Conservation (phyloP, 192 early-diverging fungal species). For the Coemansia sp. region DNA sequence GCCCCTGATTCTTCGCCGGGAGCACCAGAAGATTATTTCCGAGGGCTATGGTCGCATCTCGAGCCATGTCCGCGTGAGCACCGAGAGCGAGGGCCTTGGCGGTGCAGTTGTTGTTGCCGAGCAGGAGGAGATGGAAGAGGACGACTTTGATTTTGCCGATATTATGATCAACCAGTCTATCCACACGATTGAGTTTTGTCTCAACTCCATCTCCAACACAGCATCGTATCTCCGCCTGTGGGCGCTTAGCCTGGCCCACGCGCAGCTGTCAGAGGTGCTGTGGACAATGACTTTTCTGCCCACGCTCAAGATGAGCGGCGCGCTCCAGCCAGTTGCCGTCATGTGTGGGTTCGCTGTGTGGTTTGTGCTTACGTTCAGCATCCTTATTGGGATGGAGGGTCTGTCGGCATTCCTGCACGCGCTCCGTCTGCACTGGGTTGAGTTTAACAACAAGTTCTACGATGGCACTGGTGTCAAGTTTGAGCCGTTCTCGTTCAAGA, state of each 20-base stretch:
- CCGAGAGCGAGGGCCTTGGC: slow-evolving; percentile 46
- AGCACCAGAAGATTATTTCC: slow-evolving; percentile 73
- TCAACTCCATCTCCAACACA: slow-evolving; percentile 95
- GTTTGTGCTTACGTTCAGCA: slow-evolving; percentile 80
- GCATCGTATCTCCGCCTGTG: slow-evolving; percentile 98
- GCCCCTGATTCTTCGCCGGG: slow-evolving; percentile 79
- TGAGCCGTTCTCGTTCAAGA: slow-evolving; percentile 84
- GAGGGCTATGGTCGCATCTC: slow-evolving; percentile 74
- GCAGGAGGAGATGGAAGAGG: slow-evolving; percentile 67
- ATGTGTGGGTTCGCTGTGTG: slow-evolving; percentile 81
- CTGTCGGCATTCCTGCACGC: slow-evolving; percentile 87
- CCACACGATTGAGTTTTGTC: slow-evolving; percentile 98
- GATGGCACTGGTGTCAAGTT: slow-evolving; percentile 86
- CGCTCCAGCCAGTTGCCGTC: slow-evolving; percentile 68
- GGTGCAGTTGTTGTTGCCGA: slow-evolving; percentile 57
- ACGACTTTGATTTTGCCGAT: slow-evolving; percentile 91
- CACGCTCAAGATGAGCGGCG: slow-evolving; percentile 47
- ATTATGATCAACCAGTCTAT: slow-evolving; percentile 96
- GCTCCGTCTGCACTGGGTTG: slow-evolving; percentile 94
- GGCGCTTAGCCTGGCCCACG: slow-evolving; percentile 97
- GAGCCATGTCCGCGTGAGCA: slow-evolving; percentile 54
- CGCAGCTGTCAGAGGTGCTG: slow-evolving; percentile 94
- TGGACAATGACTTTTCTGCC: slow-evolving; percentile 83
- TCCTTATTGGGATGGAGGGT: slow-evolving; percentile 84
- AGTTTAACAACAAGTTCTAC: slow-evolving; percentile 99